Percentiles rank a stretch among this genome's conserved stretches.
Conservation (phyloP, 2,329 filamentous ascomycete genomes). For the Epichloe aotearoae region DNA sequence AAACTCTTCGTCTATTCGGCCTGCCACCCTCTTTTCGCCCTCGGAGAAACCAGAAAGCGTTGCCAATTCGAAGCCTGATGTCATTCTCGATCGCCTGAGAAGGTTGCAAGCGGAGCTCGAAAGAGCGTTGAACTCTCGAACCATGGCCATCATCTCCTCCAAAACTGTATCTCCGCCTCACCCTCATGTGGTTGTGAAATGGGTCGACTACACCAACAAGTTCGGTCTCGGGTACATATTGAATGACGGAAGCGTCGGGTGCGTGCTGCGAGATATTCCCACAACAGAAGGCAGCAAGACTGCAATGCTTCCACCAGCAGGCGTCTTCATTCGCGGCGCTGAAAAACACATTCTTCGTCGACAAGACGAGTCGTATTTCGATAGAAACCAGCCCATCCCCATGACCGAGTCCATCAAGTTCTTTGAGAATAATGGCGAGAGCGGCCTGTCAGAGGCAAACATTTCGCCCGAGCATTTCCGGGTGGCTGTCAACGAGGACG, state of each 20-base stretch:
- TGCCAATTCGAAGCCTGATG: slow-evolving; percentile 41
- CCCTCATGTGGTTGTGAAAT: slow-evolving; percentile 58
- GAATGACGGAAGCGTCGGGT: slow-evolving; percentile 69
- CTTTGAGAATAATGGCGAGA: slow-evolving; percentile 56
- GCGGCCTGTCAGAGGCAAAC: slow-evolving; percentile 49
- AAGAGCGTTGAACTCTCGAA: slow-evolving; percentile 47
- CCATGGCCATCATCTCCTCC: slow-evolving; percentile 45
- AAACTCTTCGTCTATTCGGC: slow-evolving; percentile 19
- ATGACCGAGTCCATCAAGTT: slow-evolving; percentile 54
- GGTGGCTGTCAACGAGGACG: slow-evolving; percentile 40
- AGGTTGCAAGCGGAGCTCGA: slow-evolving; percentile 48
- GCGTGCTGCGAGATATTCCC: slow-evolving; percentile 46
- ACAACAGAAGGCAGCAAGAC: slow-evolving; percentile 35
- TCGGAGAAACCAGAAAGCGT: slow-evolving; percentile 37
- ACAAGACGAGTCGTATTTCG: slow-evolving; percentile 39
- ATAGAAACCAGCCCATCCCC: slow-evolving; percentile 49
- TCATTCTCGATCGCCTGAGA: slow-evolving; percentile 41
- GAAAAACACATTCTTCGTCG: slow-evolving; percentile 55
- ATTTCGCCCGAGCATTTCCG: slow-evolving; percentile 51
- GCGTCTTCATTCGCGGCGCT: slow-evolving; percentile 57
- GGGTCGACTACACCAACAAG: slow-evolving; percentile 83
- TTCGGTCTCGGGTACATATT: slow-evolving; percentile 76
- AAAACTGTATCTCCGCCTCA: slow-evolving; percentile 41
- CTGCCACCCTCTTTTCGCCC: slow-evolving; percentile 42
- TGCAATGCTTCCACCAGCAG: slow-evolving; percentile 51